Evolutionary conservation across 2,329 filamentous ascomycete species (phyloP), one percentile per base, ranked within the genome.

Genomic region (Fusarium buharicum): DNA sequence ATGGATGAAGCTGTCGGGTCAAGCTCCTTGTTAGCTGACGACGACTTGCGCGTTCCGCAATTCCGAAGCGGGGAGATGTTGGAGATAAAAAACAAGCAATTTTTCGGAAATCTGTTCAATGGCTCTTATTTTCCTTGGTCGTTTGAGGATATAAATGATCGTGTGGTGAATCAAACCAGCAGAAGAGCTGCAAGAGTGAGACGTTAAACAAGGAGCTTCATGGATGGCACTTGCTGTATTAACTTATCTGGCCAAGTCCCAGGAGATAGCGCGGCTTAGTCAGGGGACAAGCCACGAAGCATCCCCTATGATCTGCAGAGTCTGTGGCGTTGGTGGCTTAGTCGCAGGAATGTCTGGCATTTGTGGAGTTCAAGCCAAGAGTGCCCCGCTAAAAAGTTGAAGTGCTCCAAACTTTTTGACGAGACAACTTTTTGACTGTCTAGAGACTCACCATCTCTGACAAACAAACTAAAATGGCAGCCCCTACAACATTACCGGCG

Each of bases 401-500:
- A 54, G 55, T 37, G 33, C n/a, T 55, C 50, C 47, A 68, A 71
- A 71, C 64, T 69, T 71, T 71, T 71, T 59, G 61, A 62, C 41
- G 14, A 47, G 48, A 30, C 58, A 54, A 45, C 45, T 48, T 61
- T 30, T 58, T 34, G 18, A 54, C 47, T 24, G 46, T 61, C 49
- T 55, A 36, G 28, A 66, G 51, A 31, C 59, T 53, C 39, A 39
- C 54, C 20, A 54, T 55, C 57, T 54, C 59, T 50, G 72, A 47
- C 66, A 68, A 38, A 63, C 67, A 18, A 66, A 33, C 56, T 75
- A 62, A 66, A 63, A 76, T 86, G 80, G 80, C 86, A 18, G 76
- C 82, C 40, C 76, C 79, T 37, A 77, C 78, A 16, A 81, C 82
- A 14, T 69, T 86, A 36, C 75, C 83, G 51, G 79, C 78, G 13